phyloP scores from a whole-genome alignment of 257 asterid genomes.

The Galeopsis tetrahit region DNA sequence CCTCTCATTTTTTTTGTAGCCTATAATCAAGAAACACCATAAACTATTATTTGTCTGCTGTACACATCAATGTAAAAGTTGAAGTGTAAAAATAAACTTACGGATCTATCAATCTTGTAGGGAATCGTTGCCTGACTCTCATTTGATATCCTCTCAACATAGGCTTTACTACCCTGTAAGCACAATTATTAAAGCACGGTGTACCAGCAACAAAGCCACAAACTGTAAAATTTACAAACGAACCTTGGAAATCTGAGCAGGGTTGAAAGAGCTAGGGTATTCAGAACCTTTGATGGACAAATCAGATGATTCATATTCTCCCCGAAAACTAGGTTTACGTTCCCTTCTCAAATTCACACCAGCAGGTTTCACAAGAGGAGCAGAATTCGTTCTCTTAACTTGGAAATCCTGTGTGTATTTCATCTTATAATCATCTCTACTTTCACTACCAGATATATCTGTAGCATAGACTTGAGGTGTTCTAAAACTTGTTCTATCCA shows the following conservation, averaged over 20 bases:
- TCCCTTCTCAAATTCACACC: conserved; percentile 38
- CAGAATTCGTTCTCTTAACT: conserved; percentile 39
- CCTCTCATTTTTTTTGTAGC: conserved; percentile 50
- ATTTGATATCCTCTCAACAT: conserved; percentile 38
- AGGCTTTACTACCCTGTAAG: conserved; percentile 47
- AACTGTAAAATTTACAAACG: conserved; percentile 12
- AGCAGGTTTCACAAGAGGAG: conserved; percentile 37
- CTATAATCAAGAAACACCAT: conserved; percentile 30
- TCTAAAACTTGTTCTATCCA: conserved; percentile 40
- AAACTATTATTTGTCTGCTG: neutral
- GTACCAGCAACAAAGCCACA: conserved; percentile 35
- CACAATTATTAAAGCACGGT: conserved; percentile 9
- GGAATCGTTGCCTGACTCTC: conserved; percentile 45
- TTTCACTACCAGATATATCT: conserved; percentile 43
- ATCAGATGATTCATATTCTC: conserved; percentile 41
- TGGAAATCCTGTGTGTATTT: conserved; percentile 43
- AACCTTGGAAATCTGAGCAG: conserved; percentile 48
- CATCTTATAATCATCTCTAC: conserved; percentile 47
- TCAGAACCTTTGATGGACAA: conserved; percentile 34
- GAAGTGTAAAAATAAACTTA: conserved; percentile 28
- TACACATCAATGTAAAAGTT: neutral
- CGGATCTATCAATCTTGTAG: conserved; percentile 39
- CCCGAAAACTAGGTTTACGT: conserved; percentile 34
- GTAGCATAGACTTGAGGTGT: conserved; percentile 46
- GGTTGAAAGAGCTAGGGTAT: conserved; percentile 36